A percentile compares a stretch with the other conserved stretches of the same genome.
phyloP scores from a whole-genome alignment of 805 yeast genomes.

The Schizosaccharomyces cryophilus region DNA sequence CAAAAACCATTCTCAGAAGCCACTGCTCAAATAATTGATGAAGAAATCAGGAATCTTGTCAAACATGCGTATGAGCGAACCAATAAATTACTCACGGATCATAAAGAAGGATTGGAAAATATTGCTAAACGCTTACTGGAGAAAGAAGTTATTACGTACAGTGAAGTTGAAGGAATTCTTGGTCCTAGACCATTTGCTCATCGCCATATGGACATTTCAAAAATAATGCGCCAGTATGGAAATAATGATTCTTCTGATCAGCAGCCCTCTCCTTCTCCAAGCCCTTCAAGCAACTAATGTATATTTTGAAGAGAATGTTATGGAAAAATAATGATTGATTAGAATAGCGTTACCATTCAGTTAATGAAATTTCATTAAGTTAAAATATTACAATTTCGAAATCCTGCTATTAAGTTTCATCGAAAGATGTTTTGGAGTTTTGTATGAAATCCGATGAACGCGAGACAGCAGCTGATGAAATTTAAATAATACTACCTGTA shows the following conservation, averaged over 20 bases:
- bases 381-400: no score
- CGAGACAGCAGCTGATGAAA: no score
- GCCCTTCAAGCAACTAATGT: no score
- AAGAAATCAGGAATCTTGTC: slow-evolving; percentile 58
- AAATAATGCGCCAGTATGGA: neutral
- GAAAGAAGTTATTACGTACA: slow-evolving; percentile 80
- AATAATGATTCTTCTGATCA: neutral
- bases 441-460: no score
- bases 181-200: slow-evolving; percentile 57
- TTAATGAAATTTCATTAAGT: no score
- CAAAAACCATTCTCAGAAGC: slow-evolving; percentile 78
- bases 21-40: slow-evolving; percentile 59
- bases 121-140: slow-evolving; percentile 69
- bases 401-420: no score
- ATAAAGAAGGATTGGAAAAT: slow-evolving; percentile 47
- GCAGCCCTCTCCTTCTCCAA: neutral
- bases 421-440: no score
- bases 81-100: slow-evolving; percentile 38
- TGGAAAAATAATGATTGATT: no score
- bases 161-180: slow-evolving; percentile 68
- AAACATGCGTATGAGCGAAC: slow-evolving; percentile 54
- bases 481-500: no score
- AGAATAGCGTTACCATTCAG: no score
- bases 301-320: no score
- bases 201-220: neutral